Evolutionary conservation across 768 basidiomycete genomes (phyloP), one percentile per base, ranked within the genome.

Genomic region (Mycena pura): DNA sequence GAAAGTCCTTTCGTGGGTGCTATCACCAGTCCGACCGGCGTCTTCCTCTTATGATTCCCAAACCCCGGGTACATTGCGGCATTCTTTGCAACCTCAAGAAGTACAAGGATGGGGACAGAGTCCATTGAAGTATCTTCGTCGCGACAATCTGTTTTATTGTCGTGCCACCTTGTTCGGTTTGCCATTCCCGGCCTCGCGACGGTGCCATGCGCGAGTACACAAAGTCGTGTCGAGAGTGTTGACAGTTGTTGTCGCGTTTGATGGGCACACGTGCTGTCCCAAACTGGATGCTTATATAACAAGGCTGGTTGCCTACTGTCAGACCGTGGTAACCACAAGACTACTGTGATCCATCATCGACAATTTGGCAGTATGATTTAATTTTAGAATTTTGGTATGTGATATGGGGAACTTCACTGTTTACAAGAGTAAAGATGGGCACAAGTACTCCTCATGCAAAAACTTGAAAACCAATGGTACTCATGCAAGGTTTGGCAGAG

Each of bases 1-100:
- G 50, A 8, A n/a, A 52, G 50, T 17, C 50, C 50, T 25, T 52
- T 52, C 17, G 50, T 52, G 19, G 50, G 50, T 38, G 50, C n/a
- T 8, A 52, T 38, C 27, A 52, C 31, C 6, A 52, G 7, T 7
- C 36, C 50, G 15, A 52, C 29, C 7, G 50, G 31, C 6, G 13
- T 21, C 36, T 13, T 39, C n/a, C n/a, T n/a, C n/a, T n/a, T n/a
- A 6, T 24, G 29, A 22, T 21, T 9, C 17, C 24, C 40, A 27
- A 15, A 39, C 14, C 32, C 51, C 9, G 51, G 51, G 38, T 53
- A 53, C n/a, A 15, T 15, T n/a, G 21, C 27, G 9, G 31, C 36
- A 34, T 53, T 53, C 11, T 24, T n/a, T 8, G 28, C 34, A 19
- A 53, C 34, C 36, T 53, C 51, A 7, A 36, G 51, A 19, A 34